A percentile compares a stretch with the other conserved stretches of the same genome.
These are phyloP conservation scores for Ciborinia camelliae DNA, from an alignment of 2,329 filamentous ascomycete genomes.

Conservation along the genomic window DNA sequence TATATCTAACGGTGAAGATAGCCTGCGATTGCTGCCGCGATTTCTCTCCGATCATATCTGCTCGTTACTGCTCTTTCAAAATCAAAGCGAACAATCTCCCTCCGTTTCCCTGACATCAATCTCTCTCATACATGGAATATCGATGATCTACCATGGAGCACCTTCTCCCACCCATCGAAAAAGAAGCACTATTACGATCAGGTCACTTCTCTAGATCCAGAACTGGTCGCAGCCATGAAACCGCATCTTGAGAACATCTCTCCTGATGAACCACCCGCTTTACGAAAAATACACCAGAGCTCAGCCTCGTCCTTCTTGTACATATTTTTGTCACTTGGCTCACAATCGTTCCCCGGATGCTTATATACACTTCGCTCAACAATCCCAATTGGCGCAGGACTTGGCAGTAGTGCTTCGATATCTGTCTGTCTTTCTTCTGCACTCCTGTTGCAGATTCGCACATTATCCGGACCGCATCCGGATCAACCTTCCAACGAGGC, in stretches of 20 bases:
- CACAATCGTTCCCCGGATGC: slow-evolving; percentile 72
- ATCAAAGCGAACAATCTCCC: slow-evolving; percentile 79
- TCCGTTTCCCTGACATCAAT: slow-evolving; percentile 88
- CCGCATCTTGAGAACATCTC: slow-evolving; percentile 75
- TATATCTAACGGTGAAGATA: slow-evolving; percentile 37
- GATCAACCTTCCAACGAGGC: slow-evolving; percentile 87
- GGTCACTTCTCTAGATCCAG: slow-evolving; percentile 77
- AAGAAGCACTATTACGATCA: slow-evolving; percentile 95
- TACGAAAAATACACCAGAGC: slow-evolving; percentile 78
- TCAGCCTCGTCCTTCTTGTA: slow-evolving; percentile 88
- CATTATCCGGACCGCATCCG: slow-evolving; percentile 83
- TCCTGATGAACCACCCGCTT: slow-evolving; percentile 58
- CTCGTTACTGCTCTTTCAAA: slow-evolving; percentile 93
- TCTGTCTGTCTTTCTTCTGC: slow-evolving; percentile 84
- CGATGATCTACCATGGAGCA: slow-evolving; percentile 80
- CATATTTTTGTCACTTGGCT: slow-evolving; percentile 83
- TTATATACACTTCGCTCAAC: slow-evolving; percentile 90
- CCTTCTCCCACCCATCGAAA: slow-evolving; percentile 75
- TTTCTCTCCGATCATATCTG: slow-evolving; percentile 92
- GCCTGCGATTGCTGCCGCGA: slow-evolving; percentile 90
- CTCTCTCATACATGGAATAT: slow-evolving; percentile 93
- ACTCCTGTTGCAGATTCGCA: slow-evolving; percentile 81
- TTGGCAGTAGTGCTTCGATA: slow-evolving; percentile 93
- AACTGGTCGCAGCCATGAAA: slow-evolving; percentile 75
- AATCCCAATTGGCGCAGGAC: slow-evolving; percentile 84